phyloP scores from a whole-genome alignment of 75 land plant genomes.

The Adiantum capillusveneris region DNA sequence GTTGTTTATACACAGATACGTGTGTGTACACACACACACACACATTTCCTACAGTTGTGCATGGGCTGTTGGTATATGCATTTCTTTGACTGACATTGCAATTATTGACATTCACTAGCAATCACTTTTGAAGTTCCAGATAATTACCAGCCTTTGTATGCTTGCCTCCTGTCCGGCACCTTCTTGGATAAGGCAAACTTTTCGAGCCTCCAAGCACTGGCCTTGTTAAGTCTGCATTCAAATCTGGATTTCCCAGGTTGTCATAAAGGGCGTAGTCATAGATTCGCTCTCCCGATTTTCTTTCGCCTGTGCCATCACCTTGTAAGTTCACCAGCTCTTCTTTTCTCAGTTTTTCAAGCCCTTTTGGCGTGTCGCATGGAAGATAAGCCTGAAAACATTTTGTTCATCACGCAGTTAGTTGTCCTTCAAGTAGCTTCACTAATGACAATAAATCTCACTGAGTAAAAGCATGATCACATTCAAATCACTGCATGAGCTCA shows the following conservation, averaged over 20 bases:
- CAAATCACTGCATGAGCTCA: no score
- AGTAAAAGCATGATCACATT: no score
- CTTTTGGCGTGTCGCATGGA: slow-evolving; percentile 38
- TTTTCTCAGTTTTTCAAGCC: slow-evolving; percentile 22
- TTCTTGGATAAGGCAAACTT: slow-evolving; percentile 51
- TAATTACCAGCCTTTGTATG: slow-evolving; percentile 32
- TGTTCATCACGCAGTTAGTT: not conserved
- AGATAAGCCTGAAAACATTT: slow-evolving; percentile 26
- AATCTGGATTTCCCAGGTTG: slow-evolving; percentile 67
- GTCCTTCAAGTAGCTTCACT: no score
- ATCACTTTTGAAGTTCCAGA: no score
- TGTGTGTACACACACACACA: no score
- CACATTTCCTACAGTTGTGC: no score
- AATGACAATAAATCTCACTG: no score
- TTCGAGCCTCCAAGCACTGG: slow-evolving; percentile 48
- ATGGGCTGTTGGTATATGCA: not conserved
- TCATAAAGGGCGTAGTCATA: slow-evolving; percentile 70
- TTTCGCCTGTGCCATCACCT: slow-evolving; percentile 53
- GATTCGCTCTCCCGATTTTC: slow-evolving; percentile 45
- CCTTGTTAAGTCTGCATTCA: slow-evolving; percentile 8
- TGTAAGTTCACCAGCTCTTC: slow-evolving; percentile 35
- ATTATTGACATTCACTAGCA: no score
- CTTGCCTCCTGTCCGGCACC: slow-evolving; percentile 57
- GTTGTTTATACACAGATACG: no score
- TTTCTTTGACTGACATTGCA: no score